Evolutionary conservation across 805 yeast species (phyloP), one percentile per base, ranked within the genome.

Genomic region (Cyberlindnera euphorbiae): DNA sequence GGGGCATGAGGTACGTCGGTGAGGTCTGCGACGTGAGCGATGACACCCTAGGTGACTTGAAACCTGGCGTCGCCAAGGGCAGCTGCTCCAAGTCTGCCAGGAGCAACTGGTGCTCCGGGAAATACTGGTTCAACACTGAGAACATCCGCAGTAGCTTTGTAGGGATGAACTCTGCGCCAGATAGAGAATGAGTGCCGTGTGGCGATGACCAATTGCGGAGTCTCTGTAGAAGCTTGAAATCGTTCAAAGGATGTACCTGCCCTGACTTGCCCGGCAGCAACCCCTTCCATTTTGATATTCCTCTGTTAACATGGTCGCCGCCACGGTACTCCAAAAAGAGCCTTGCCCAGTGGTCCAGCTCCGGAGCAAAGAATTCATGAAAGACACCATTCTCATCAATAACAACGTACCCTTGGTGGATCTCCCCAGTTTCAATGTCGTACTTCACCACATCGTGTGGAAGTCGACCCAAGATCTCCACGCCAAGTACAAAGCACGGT

Each of bases 401-500:
- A 9, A 80, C 69, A 2, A 85, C 94, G 46, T 82, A 77, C 0
- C 90, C 94, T 55, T 86, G 93, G 45, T 73, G 69, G 0, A 94
- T 90, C 44, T 69, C 66, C 6, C 79, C 74, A 0, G 87, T 75
- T 8, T 61, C 49, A 40, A 77, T 72, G 50, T 86, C 94, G 54
- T 83, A 86, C 24, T 90, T 68, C 4, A 86, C 71, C 18, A 82
- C 73, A 53, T 86, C 95, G 58, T 86, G 96, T 4, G 93, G 69
- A 44, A 87, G 74, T 52, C 85, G 86, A 58, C 86, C 95, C 56
- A 87, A 76, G 7, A 86, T 93, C 52, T 87, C 95, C 38, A 84
- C 60, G 0, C 90, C 94, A 32, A 86, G 66, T 45, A 86, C 79
- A 52, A 76, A 85, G 46, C 93, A 82, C 2, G 85, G 87, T 27